These are phyloP conservation scores for Zymoseptoria pseudotritici DNA, from an alignment of 2,329 filamentous ascomycete genomes.

Conservation along the genomic window DNA sequence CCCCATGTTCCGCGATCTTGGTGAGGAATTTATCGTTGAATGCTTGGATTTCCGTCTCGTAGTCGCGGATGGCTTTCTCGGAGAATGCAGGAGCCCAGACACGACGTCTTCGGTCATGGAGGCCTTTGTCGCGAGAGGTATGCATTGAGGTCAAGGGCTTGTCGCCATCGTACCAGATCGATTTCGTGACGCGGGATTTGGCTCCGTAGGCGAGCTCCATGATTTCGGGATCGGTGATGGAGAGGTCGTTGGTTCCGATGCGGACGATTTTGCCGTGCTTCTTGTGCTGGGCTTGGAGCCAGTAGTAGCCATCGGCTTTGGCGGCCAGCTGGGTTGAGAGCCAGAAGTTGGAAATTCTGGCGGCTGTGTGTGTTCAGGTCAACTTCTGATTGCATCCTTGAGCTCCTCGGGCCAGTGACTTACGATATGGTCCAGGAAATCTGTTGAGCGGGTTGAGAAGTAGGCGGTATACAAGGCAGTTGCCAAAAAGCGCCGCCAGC, in stretches of 20 bases:
- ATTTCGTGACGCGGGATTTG: constrained; percentile 36
- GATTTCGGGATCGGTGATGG: constrained; percentile 31
- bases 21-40: constrained; percentile 33
- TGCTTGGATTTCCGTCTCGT: constrained; percentile 33
- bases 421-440: constrained; percentile 28
- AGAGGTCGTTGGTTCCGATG: constrained; percentile 32
- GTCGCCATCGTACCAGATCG: constrained; percentile 35
- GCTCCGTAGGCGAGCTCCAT: constrained; percentile 34
- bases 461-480: constrained; percentile 31
- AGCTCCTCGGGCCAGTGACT: not conserved
- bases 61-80: constrained; percentile 35
- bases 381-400: no score
- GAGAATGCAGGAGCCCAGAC: constrained; percentile 39
- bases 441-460: constrained; percentile 30
- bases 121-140: constrained; percentile 29
- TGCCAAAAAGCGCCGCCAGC: constrained; percentile 22
- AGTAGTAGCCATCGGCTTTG: constrained; percentile 26
- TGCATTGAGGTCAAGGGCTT: constrained; percentile 33
- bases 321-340: constrained; percentile 17
- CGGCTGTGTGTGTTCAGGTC: constrained; percentile 4
- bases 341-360: constrained; percentile 31
- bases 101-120: constrained; percentile 35
- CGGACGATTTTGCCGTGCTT: constrained; percentile 31
- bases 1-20: constrained; percentile 23
- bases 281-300: constrained; percentile 28